Conservation (phyloP, 352 stramenopile genomes). For the Phytophthora sansomeana region DNA sequence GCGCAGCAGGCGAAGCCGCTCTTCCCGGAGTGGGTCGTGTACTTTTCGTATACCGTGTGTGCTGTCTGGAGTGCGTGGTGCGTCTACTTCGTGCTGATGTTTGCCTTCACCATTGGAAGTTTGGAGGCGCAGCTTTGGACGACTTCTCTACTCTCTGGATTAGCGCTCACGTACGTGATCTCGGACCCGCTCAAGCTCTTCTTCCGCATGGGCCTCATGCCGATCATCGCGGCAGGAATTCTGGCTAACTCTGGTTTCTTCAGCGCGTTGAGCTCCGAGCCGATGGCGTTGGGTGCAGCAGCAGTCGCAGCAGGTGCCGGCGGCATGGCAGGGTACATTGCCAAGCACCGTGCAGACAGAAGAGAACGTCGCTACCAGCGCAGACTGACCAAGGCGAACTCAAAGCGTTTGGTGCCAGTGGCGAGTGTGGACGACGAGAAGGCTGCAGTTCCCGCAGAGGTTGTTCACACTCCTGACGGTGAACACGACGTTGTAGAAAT, state of each 20-base stretch:
- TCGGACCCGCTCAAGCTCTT: slow-evolving; percentile 77
- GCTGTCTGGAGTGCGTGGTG: slow-evolving; percentile 61
- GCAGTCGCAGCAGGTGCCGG: slow-evolving; percentile 52
- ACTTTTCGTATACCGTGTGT: slow-evolving; percentile 74
- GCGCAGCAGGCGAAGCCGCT: slow-evolving; percentile 57
- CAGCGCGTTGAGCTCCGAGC: slow-evolving; percentile 53
- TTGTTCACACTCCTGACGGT: not conserved
- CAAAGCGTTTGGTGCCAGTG: slow-evolving; percentile 43
- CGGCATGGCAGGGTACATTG: slow-evolving; percentile 55
- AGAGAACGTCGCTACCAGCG: slow-evolving; percentile 18
- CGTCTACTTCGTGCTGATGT: slow-evolving; percentile 77
- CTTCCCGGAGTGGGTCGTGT: slow-evolving; percentile 80
- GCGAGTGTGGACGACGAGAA: slow-evolving; percentile 12
- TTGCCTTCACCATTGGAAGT: slow-evolving; percentile 66
- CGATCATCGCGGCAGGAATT: slow-evolving; percentile 61
- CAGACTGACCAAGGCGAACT: slow-evolving; percentile 29
- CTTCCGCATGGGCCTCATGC: slow-evolving; percentile 76
- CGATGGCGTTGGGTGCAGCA: slow-evolving; percentile 51
- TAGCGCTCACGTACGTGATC: slow-evolving; percentile 68
- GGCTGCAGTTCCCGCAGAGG: not conserved
- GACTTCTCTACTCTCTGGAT: slow-evolving; percentile 58
- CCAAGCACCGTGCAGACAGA: slow-evolving; percentile 39
- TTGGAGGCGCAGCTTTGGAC: slow-evolving; percentile 73
- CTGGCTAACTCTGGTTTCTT: slow-evolving; percentile 66
- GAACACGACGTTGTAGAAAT: slow-evolving; percentile 16